Conservation (phyloP, 1,284 basidiomycete species). For the Phellinidium pouzarii region DNA sequence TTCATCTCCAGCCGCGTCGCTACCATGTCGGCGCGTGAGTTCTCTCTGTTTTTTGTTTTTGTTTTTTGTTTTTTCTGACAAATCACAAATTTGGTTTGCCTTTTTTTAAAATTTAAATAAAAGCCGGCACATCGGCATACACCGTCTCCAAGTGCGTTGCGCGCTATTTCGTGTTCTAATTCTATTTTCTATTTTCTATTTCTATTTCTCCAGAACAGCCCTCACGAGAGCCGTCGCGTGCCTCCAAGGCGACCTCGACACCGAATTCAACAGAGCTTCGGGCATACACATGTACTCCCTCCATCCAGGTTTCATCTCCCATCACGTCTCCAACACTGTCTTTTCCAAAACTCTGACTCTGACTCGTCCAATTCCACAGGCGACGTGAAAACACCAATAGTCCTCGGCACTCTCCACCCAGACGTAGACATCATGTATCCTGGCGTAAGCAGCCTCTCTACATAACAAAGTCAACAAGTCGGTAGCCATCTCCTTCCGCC, state of each 20-base stretch:
- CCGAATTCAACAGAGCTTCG: neutral
- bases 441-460: neutral
- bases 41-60: no score
- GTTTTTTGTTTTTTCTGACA: no score
- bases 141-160: constrained; percentile 8
- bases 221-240: constrained; percentile 3
- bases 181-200: no score
- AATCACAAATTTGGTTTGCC: no score
- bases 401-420: neutral
- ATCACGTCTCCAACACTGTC: no score
- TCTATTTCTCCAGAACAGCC: no score
- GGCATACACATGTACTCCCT: constrained; percentile 7
- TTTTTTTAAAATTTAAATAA: no score
- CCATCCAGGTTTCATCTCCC: constrained; percentile 1
- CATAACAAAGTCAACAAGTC: no score
- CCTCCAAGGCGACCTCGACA: constrained; percentile 6
- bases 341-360: no score
- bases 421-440: constrained; percentile 5
- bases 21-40: no score
- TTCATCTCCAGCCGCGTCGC: constrained; percentile 1
- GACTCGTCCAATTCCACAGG: neutral
- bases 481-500: no score
- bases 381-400: neutral
- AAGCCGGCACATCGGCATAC: constrained; percentile 4
- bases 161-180: no score